phyloP scores from a whole-genome alignment of 768 basidiomycete species.

The Asterophora parasitica region DNA sequence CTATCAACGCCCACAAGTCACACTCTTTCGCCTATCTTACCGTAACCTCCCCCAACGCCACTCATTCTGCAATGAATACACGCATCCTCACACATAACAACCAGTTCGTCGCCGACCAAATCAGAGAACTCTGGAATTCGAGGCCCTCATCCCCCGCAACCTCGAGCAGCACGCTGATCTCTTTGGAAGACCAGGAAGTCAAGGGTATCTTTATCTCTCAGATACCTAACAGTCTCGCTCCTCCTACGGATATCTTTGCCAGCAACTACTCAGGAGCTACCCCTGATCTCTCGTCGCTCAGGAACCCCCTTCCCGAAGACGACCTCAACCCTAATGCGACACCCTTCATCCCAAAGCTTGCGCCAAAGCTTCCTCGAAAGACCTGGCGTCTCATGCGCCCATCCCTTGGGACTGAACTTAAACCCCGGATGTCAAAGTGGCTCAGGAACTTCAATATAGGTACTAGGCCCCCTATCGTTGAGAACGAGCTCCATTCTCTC shows the following conservation, averaged over 20 bases:
- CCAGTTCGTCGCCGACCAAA: background rate
- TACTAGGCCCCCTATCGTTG: background rate
- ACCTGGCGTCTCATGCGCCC: conserved; percentile 14
- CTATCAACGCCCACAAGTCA: conserved; percentile 1
- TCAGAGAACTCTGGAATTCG: background rate
- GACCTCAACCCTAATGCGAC: conserved; percentile 9
- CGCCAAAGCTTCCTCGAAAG: too few species aligned
- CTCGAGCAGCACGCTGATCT: conserved; percentile 6
- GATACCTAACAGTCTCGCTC: conserved; percentile 4
- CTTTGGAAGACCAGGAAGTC: conserved; percentile 15
- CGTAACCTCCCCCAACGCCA: background rate
- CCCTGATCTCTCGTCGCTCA: background rate
- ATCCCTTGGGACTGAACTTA: conserved; percentile 1
- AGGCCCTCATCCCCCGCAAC: conserved; percentile 7
- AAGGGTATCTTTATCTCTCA: conserved; percentile 8
- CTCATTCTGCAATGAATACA: background rate
- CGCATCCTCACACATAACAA: background rate
- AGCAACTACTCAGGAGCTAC: background rate
- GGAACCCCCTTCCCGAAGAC: conserved; percentile 5
- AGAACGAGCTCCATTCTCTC: conserved; percentile 11
- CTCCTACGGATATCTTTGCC: background rate
- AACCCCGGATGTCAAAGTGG: conserved; percentile 12
- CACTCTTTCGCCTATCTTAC: background rate
- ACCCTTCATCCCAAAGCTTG: conserved; percentile 10
- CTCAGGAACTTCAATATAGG: conserved; percentile 12